A percentile compares a stretch with the other conserved stretches of the same genome.
phyloP scores from a whole-genome alignment of 176 grass and related monocot genomes.

The Miscanthus lutarioriparius region DNA sequence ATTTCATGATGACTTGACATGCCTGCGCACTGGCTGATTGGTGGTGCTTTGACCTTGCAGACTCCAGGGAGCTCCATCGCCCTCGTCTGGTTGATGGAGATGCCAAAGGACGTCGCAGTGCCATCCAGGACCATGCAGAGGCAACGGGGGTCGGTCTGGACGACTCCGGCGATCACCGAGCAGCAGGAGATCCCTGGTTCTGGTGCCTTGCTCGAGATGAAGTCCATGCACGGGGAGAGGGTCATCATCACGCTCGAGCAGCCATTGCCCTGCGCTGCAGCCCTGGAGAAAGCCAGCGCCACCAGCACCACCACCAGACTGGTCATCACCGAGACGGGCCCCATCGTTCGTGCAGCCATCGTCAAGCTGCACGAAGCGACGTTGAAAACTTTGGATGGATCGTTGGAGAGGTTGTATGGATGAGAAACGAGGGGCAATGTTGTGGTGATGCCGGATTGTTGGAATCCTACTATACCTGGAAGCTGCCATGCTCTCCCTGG shows the following conservation, averaged over 20 bases:
- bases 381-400: not conserved
- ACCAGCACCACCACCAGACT: not conserved
- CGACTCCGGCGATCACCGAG: conserved; percentile 49
- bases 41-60: conserved; percentile 71
- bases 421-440: not conserved
- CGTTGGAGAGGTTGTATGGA: not conserved
- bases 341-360: conserved; percentile 9
- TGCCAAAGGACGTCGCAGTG: conserved; percentile 45
- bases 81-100: conserved; percentile 71
- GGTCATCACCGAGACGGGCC: not conserved
- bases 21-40: conserved; percentile 63
- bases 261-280: conserved; percentile 39
- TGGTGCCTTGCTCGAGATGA: conserved; percentile 53
- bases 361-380: not conserved
- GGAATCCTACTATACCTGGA: conserved; percentile 19
- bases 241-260: conserved; percentile 73
- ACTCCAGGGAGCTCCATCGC: conserved; percentile 57
- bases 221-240: conserved; percentile 83
- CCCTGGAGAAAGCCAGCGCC: conserved; percentile 7
- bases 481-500: not conserved
- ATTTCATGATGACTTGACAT: conserved; percentile 29
- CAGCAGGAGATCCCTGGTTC: conserved; percentile 67
- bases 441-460: conserved; percentile 4
- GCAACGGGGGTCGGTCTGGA: conserved; percentile 75
- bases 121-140: conserved; percentile 71